phyloP scores from a whole-genome alignment of 345 rosid species.

The Nephelium lappaceum region DNA sequence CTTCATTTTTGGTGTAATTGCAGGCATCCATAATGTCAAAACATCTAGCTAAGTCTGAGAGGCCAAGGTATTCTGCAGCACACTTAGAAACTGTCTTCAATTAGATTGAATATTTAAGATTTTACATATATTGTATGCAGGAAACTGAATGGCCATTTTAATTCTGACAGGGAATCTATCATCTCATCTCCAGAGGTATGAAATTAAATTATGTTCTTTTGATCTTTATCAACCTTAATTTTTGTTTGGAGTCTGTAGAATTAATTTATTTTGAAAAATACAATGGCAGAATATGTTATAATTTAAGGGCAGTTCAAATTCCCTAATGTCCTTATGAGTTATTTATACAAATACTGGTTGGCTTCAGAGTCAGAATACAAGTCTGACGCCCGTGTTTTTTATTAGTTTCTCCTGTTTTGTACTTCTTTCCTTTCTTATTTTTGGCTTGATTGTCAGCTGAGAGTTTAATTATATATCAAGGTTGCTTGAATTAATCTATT shows the following conservation, averaged over 20 bases:
- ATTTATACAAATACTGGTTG: not conserved
- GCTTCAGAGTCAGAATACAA: not conserved
- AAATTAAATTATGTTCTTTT: constrained; percentile 4
- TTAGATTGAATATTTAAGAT: not conserved
- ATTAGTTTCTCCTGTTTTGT: not conserved
- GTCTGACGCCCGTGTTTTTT: not conserved
- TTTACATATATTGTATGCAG: constrained; percentile 1
- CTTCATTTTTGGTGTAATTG: constrained; percentile 22
- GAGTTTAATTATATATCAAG: not conserved
- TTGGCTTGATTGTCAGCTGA: not conserved
- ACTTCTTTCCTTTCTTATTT: not conserved
- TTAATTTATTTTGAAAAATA: not conserved
- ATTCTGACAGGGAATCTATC: constrained; percentile 61
- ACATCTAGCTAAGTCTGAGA: constrained; percentile 78
- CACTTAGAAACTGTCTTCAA: constrained; percentile 1
- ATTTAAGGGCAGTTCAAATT: not conserved
- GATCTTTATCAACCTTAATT: not conserved
- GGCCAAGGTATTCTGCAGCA: constrained; percentile 57
- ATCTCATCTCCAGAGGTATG: constrained; percentile 67
- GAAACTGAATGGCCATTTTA: constrained; percentile 26
- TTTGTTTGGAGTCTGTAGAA: not conserved
- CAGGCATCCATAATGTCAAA: constrained; percentile 95
- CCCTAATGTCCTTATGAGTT: not conserved
- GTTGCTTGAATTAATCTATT: not conserved
- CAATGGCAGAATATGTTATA: not conserved